These are phyloP conservation scores for Russula lepida DNA, from an alignment of 768 basidiomycete genomes.

Conservation along the genomic window DNA sequence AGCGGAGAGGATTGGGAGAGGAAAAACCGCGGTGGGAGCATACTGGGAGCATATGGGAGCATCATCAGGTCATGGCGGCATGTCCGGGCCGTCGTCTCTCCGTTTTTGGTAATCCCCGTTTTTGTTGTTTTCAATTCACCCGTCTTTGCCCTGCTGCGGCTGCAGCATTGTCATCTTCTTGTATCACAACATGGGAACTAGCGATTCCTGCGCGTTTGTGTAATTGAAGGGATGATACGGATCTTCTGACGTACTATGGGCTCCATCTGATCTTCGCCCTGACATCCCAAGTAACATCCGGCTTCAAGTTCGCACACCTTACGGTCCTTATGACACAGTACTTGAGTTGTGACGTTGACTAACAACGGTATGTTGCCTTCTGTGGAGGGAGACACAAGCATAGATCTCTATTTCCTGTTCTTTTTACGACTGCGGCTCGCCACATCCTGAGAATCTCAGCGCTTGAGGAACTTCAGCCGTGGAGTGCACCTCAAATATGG, in stretches of 20 bases:
- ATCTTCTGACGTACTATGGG: background rate
- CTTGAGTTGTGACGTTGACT: no score
- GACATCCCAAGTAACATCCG: no score
- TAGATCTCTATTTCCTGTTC: no score
- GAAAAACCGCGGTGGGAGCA: background rate
- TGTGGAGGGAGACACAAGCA: no score
- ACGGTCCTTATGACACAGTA: no score
- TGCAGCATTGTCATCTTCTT: background rate
- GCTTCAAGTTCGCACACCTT: no score
- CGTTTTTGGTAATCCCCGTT: background rate
- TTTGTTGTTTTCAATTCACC: background rate
- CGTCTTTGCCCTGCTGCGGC: background rate
- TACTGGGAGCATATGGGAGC: no score
- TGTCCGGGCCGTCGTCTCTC: background rate
- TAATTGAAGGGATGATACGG: background rate
- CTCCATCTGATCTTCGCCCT: background rate
- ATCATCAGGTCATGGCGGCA: no score
- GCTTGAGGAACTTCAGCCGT: background rate
- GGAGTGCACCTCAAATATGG: background rate
- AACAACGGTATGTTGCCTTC: no score
- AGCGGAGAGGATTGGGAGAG: slow-evolving; percentile 29
- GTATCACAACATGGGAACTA: background rate
- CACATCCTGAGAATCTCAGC: background rate
- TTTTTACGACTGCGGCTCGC: no score
- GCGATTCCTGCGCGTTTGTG: background rate